Base-by-base conservation (phyloP, 2,329 filamentous ascomycete species). In the Blastomyces emzantsi region DNA sequence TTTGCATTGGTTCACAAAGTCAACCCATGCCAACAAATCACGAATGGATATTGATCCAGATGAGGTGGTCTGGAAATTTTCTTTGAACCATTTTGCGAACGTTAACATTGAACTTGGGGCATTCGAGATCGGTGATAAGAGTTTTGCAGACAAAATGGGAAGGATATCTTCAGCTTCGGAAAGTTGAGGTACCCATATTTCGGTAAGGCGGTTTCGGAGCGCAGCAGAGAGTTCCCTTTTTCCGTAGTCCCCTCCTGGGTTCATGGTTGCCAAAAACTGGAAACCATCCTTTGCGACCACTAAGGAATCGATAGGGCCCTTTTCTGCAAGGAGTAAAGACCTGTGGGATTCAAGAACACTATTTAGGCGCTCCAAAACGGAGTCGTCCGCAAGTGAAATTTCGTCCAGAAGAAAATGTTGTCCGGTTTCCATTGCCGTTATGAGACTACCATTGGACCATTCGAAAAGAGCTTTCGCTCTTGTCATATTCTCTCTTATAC, bases 181-280 rank as follows among this genome's bases (percentile, higher is more conserved):
- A 64, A 97, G 79, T 0, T 92, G 85, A 1, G 94, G 92, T 0
- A 97, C 94, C 94, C 94, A 99, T 9, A 99, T 97, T 76, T 99
- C 94, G 0, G 94, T 99, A 74, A 99, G 96, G 65, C 94, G 90
- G 73, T 99, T 99, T 56, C 94, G 85, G 65, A 99, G 79, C 17
- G 94, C 95, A 2, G 94, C 94, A 0, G 94, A 99, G 15, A 99
- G 83, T 74, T 99, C 94, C 69, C 93, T 91, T 78, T 99, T 99
- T 67, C 94, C 94, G 74, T 97, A 99, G 73, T 99, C 94, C 56
- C 95, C 94, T 60, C 95, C 95, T 9, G 94, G 94, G 69, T 99
- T 99, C 94, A 99, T 99, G 0, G 94, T 99, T 3, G 94, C 93
- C 65, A 99, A 85, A 76, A 99, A 97, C 71, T 99, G 92, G 75